Base-by-base conservation (phyloP, 805 yeast species). In the Tetrapisispora fleetii region DNA sequence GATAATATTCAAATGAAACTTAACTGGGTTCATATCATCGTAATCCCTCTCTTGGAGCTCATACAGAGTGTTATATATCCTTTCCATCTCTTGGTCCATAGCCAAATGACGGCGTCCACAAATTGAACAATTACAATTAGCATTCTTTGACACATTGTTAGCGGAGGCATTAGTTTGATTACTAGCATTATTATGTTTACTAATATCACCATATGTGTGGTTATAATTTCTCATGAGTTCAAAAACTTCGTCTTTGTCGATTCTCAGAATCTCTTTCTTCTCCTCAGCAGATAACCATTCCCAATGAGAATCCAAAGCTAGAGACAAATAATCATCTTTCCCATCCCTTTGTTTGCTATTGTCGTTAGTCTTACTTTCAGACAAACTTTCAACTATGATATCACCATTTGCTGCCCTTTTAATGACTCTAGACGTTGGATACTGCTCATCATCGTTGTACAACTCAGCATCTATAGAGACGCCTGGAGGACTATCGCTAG, bases 51-150 rank as follows among this genome's bases (percentile, higher is more conserved):
- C 73, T 37, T 74, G 71, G 45, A 70, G 78, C 37, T 77, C 80
- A 52, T 80, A 81, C 57, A 82, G 80, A 17, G 79, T 78, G 52
- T 83, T 83, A 60, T 85, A 87, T 7, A 86, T 75, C 48, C 76
- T 77, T 56, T 81, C 88, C 58, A 89, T 73, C 61, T 86, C 95
- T 55, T 78, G 80, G 59, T 85, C 93, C 53, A 87, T 76, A 16
- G 86, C 79, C 45, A 71, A 65, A 57, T 82, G 79, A 55, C 84
- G 81, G 42, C 85, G 76, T 2, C 90, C 91, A 67, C 96, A 90
- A 18, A 79, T 79, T 4, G 80, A 69, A 62, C 96, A 90, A 50
- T 78, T 74, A 62, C 96, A 89, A 14, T 59, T 58, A 17, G 37
- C n/a, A 37, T 37, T 46, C 13, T 21, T 37, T 1, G 45, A 3